Conservation (phyloP, 2,329 filamentous ascomycete genomes). For the Paraphoma chrysanthemicola region DNA sequence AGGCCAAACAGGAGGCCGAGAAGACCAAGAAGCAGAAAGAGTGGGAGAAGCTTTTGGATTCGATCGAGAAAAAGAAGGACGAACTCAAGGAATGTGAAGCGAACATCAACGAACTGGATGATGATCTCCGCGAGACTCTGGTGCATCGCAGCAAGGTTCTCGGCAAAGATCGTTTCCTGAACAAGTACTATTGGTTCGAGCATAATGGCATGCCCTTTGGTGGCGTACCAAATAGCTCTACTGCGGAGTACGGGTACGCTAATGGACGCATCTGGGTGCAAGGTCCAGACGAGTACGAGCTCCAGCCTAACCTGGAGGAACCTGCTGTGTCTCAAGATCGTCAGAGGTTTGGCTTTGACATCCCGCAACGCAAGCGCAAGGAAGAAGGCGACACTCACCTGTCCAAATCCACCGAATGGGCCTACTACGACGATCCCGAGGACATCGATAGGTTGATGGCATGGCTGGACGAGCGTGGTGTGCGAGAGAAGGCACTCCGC, state of each 20-base stretch:
- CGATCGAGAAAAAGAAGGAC: constrained; percentile 86
- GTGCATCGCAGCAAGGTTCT: constrained; percentile 88
- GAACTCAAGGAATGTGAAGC: constrained; percentile 82
- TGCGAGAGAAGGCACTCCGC: constrained; percentile 83
- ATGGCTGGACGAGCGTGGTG: constrained; percentile 88
- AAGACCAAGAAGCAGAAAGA: constrained; percentile 79
- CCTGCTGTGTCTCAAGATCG: constrained; percentile 79
- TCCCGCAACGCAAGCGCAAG: constrained; percentile 80
- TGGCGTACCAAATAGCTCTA: constrained; percentile 87
- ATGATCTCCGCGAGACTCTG: constrained; percentile 91
- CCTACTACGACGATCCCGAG: constrained; percentile 83
- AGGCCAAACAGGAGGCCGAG: constrained; percentile 64
- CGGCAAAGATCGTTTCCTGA: constrained; percentile 96
- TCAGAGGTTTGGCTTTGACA: constrained; percentile 78
- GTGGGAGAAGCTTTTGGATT: constrained; percentile 84
- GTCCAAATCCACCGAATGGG: constrained; percentile 82
- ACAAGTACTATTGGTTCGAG: constrained; percentile 99
- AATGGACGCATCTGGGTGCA: constrained; percentile 98
- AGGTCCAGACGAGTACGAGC: constrained; percentile 86
- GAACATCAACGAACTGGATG: constrained; percentile 84
- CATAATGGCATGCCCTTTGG: constrained; percentile 97
- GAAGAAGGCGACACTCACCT: constrained; percentile 88
- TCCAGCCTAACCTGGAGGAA: constrained; percentile 57
- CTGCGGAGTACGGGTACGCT: constrained; percentile 83
- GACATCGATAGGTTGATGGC: constrained; percentile 79